Evolutionary conservation across 345 rosid species (phyloP), one percentile per base, ranked within the genome.

Genomic region (Viola odorata): DNA sequence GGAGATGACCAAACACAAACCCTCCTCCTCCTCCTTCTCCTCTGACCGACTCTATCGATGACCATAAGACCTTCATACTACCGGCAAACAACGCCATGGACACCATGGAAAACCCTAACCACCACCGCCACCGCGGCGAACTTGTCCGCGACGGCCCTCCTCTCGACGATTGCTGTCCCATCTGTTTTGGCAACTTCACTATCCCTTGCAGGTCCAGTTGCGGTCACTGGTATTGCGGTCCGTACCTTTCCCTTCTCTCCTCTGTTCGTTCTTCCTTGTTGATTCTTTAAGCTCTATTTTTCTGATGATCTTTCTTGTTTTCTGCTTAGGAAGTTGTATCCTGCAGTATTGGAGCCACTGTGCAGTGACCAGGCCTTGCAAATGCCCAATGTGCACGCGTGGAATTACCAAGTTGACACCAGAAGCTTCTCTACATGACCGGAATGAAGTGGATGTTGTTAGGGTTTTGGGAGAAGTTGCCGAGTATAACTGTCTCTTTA

Each of bases 221-320:
- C 70, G 87, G 95, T 47, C 98, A 91, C 77, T 91, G 98, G 98
- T 91, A 73, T 76, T 91, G 96, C 70, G 98, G 96, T 91, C 66
- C 72, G 78, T 79, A 68, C 2, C 32, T 23, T 57, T 60, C 12
- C 0, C 10, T 5, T 57, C 42, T n/a, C 3, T 57, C 37, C 42
- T 10, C 15, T 41, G 4, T 15, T 36, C 36, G 45, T 12, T 14
- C 48, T 12, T 53, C 15, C 15, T 41, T 40, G 32, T 23, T 23
- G 50, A 47, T 47, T 47, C 11, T 47, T 6, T 4, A 4, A 47
- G 7, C 23, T 1, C 32, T 23, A 23, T 23, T 23, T 23, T 2
- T 6, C 49, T 42, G 5, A 16, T 10, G 13, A 11, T 42, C 8
- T 38, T 58, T 15, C 42, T 58, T 55, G 55, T 36, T 49, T 54